A percentile compares a stretch with the other conserved stretches of the same genome.
Conservation (phyloP, 2,329 filamentous ascomycete species). For the Calonectria montana region DNA sequence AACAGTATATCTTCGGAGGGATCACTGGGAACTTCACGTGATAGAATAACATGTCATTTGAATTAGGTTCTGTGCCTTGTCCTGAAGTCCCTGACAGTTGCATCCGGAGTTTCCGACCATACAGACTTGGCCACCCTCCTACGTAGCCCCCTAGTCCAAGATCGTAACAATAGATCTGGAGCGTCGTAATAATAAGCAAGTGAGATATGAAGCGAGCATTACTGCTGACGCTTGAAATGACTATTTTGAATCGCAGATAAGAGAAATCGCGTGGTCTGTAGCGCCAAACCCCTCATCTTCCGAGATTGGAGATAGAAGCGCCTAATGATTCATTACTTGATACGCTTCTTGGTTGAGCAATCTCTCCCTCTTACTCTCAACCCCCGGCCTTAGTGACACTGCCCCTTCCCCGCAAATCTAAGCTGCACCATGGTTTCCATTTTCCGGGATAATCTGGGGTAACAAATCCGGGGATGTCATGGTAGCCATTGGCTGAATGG, state of each 20-base stretch:
- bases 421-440: constrained; percentile 26
- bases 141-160: neutral
- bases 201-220: neutral
- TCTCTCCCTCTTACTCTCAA: neutral
- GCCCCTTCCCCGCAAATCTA: constrained; percentile 24
- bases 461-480: constrained; percentile 6
- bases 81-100: neutral
- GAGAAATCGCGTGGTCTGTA: neutral
- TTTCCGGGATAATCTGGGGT: constrained; percentile 35
- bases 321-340: constrained; percentile 26
- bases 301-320: neutral
- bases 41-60: too few relatives aligned
- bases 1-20: too few relatives aligned
- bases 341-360: neutral
- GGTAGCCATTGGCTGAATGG: neutral
- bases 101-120: neutral
- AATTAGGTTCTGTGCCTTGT: neutral
- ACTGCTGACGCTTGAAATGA: neutral
- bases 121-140: neutral
- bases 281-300: neutral
- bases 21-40: too few relatives aligned
- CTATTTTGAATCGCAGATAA: neutral
- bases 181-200: neutral
- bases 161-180: neutral
- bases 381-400: neutral